Percentiles rank a stretch among this genome's conserved stretches.
Conservation (phyloP, 352 stramenopile species). For the Pythium scleroteichum region DNA sequence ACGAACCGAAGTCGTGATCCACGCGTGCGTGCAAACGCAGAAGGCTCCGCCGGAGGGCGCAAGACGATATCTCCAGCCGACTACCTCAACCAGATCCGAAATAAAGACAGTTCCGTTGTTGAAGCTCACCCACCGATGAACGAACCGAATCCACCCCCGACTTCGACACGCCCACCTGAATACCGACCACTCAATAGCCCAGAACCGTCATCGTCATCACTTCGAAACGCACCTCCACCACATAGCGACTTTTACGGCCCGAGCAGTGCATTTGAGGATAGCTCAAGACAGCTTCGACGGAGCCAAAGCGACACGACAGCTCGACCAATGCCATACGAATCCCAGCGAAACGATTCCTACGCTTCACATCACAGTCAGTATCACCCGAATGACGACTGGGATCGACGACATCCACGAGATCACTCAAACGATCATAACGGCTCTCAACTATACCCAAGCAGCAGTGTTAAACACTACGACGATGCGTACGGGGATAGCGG, state of each 20-base stretch:
- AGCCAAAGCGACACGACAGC: constrained; percentile 12
- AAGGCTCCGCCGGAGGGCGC: background rate
- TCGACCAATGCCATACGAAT: background rate
- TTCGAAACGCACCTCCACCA: background rate
- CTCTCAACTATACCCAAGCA: background rate
- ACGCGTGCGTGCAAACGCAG: constrained; percentile 9
- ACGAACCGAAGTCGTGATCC: constrained; percentile 25
- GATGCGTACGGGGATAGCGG: background rate
- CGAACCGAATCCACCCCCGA: background rate
- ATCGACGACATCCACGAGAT: background rate
- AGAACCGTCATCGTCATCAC: constrained; percentile 4
- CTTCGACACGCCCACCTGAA: background rate
- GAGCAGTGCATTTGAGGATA: background rate
- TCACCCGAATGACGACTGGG: constrained; percentile 3
- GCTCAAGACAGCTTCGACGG: background rate
- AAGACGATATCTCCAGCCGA: constrained; percentile 28
- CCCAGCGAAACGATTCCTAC: background rate
- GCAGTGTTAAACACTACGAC: background rate
- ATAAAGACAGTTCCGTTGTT: constrained; percentile 8
- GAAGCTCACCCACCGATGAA: background rate
- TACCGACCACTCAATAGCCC: constrained; percentile 5
- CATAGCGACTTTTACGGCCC: background rate
- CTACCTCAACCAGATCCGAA: constrained; percentile 25
- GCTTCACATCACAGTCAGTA: background rate
- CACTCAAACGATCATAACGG: constrained; percentile 1